phyloP scores from a whole-genome alignment of 306 rosid genomes.

The Hylodesmum podocarpum region DNA sequence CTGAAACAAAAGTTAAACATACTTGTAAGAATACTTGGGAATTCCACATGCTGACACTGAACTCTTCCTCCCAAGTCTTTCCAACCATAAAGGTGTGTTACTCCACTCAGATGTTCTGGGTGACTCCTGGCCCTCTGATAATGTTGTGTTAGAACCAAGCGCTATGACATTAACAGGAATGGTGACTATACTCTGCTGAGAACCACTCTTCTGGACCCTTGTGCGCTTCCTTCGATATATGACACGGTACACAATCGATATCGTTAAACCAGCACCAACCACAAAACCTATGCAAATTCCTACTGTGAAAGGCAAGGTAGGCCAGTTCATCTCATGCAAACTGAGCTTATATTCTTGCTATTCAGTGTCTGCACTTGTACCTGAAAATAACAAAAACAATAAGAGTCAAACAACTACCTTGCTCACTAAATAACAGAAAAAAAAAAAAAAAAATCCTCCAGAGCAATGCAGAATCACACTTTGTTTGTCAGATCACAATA shows the following conservation, averaged over 20 bases:
- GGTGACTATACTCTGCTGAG: slow-evolving; percentile 47
- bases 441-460: background rate
- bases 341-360: background rate
- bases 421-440: background rate
- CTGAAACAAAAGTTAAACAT: slow-evolving; percentile 33
- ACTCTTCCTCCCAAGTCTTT: slow-evolving; percentile 69
- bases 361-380: slow-evolving; percentile 18
- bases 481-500: background rate
- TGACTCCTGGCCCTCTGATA: slow-evolving; percentile 76
- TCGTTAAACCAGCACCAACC: slow-evolving; percentile 64
- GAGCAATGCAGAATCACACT: too few species aligned
- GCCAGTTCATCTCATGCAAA: slow-evolving; percentile 37
- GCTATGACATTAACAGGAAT: slow-evolving; percentile 54
- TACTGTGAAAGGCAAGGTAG: slow-evolving; percentile 43
- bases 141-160: slow-evolving; percentile 47
- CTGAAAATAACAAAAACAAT: slow-evolving; percentile 36
- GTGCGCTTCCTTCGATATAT: slow-evolving; percentile 51
- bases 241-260: slow-evolving; percentile 50
- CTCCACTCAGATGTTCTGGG: slow-evolving; percentile 76
- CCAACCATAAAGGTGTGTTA: slow-evolving; percentile 70
- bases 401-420: background rate
- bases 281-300: slow-evolving; percentile 78
- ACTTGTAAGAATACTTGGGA: slow-evolving; percentile 91
- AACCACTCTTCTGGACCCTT: slow-evolving; percentile 57
- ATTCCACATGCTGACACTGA: slow-evolving; percentile 84